Percentiles rank a stretch among this genome's conserved stretches.
Conservation (phyloP, 345 rosid species). For the Schrenkiella parvula region DNA sequence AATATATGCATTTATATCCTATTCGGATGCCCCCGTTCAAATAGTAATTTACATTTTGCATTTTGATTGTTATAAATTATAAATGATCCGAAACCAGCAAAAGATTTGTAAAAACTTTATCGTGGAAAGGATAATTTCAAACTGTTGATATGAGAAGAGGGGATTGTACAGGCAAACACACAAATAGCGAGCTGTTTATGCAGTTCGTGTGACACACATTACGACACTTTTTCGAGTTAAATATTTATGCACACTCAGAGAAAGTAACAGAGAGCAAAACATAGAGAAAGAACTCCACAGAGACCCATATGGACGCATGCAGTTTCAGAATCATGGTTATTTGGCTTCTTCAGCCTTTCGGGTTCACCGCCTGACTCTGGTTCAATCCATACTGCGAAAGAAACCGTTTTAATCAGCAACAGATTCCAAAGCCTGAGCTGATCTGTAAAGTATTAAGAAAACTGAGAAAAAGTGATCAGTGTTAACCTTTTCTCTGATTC, state of each 20-base stretch:
- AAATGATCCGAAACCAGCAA: neutral
- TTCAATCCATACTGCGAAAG: constrained; percentile 26
- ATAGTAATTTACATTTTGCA: neutral
- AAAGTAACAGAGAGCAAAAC: constrained; percentile 8
- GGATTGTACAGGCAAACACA: constrained; percentile 17
- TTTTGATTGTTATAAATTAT: neutral
- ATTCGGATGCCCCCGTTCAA: neutral
- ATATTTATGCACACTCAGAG: constrained; percentile 2
- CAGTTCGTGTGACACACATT: neutral
- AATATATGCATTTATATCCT: neutral
- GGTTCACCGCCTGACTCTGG: constrained; percentile 21
- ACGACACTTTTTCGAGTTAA: neutral
- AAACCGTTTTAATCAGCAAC: neutral
- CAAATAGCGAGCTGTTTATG: constrained; percentile 3
- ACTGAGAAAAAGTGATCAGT: neutral
- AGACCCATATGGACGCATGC: constrained; percentile 10
- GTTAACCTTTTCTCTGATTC: constrained; percentile 78
- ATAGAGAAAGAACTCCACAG: neutral
- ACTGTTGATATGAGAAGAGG: neutral
- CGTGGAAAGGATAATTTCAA: constrained; percentile 1
- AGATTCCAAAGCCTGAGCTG: neutral
- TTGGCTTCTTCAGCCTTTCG: constrained; percentile 25
- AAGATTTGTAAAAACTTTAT: neutral
- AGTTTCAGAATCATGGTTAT: constrained; percentile 12
- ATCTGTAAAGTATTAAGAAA: neutral